phyloP scores from a whole-genome alignment of 225 moss, liverwort and hornwort species.

The Anthoceros angustus region DNA sequence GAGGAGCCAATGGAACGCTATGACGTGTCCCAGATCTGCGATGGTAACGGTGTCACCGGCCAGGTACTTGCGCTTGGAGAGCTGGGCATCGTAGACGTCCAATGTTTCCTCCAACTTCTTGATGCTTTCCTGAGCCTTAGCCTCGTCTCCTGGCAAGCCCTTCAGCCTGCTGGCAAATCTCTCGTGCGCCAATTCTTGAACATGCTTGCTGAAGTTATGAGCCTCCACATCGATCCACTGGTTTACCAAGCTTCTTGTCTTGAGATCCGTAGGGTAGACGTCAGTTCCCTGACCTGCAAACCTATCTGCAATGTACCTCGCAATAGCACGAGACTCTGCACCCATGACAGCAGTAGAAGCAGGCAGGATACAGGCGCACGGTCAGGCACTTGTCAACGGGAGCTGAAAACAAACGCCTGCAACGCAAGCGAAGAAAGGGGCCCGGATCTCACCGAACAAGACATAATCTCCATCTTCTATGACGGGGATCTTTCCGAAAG shows the following conservation, averaged over 20 bases:
- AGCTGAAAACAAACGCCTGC: neutral
- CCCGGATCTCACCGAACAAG: neutral
- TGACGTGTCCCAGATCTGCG: conserved; percentile 51
- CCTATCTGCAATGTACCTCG: conserved; percentile 27
- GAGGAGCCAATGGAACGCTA: conserved; percentile 23
- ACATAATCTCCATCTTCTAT: neutral
- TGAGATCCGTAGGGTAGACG: conserved; percentile 23
- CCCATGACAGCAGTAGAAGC: neutral
- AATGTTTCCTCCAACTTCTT: conserved; percentile 26
- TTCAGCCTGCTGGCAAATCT: conserved; percentile 9
- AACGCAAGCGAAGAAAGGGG: neutral
- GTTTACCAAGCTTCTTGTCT: conserved; percentile 31
- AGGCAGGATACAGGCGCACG: neutral
- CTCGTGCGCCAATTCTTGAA: conserved; percentile 19
- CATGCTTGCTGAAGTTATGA: conserved; percentile 16
- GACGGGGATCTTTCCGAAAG: neutral
- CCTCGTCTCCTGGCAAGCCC: conserved; percentile 12
- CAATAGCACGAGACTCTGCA: conserved; percentile 50
- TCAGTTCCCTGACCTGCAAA: conserved; percentile 31
- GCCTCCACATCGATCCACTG: conserved; percentile 54
- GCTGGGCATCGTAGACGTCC: conserved; percentile 42
- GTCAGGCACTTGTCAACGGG: neutral
- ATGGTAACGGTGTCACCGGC: conserved; percentile 59
- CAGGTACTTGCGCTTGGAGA: conserved; percentile 24
- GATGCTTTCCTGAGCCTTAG: neutral